Base-by-base conservation (phyloP, 1,284 basidiomycete genomes). In the Pseudozyma thailandica region DNA sequence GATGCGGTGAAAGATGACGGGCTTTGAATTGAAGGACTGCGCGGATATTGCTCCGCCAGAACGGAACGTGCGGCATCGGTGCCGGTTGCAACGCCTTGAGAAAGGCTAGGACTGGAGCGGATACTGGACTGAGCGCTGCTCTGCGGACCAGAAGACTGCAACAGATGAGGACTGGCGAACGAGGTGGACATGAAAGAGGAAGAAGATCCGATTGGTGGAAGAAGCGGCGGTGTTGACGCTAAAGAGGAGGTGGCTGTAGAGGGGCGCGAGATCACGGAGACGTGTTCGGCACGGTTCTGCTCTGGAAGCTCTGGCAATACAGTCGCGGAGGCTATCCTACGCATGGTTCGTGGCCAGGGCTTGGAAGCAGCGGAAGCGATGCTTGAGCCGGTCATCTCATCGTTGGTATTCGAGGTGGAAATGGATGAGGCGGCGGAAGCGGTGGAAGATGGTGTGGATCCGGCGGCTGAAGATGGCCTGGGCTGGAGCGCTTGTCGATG, bases 241-340 rank as follows among this genome's bases (percentile, higher is more conserved):
- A 48, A 50, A 0, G 47, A 58, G 27, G 57, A 66, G 4, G n/a
- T n/a, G n/a, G 50, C 52, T n/a, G 56, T 59, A 33, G 56, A 51
- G 5, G 63, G 49, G 20, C 51, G 56, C 16, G 45, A 37, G 21
- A 50, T 23, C n/a, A 48, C 16, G 43, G 27, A 13, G 33, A 46
- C 10, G 16, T 59, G 43, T 21, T 59, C 66, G 21, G 56, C 21
- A 6, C 52, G 59, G 13, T 48, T 52, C 35, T 52, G 59, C 20
- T 63, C 66, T 6, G 59, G 66, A 5, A 70, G 60, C n/a, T 70
- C 50, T 16, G 60, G 66, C 2, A 70, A 43, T 5, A 45, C 38
- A 45, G 51, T 52, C 3, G 45, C 39, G 1, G 66, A 70, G 0
- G 51, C 47, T 25, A 48, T 55, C 21, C 45, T 54, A 20, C 55